Evolutionary conservation across 2,329 filamentous ascomycete species (phyloP).

Genomic region (Diaporthe sp.): DNA sequence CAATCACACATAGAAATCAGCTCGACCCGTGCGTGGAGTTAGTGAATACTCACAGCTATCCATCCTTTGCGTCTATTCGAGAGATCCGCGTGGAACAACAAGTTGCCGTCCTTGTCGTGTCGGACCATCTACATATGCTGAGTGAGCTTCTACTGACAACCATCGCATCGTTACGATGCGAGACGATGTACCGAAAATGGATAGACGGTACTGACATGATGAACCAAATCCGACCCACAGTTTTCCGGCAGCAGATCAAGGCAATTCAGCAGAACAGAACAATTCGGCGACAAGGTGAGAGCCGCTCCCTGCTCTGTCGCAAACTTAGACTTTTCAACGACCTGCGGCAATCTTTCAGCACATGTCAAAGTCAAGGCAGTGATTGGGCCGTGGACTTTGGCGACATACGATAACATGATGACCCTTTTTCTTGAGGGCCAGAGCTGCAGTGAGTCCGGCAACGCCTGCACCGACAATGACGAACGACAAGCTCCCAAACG

Average conservation of each 20-base stretch:
- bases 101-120: not conserved
- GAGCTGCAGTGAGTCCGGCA: conserved; percentile 3
- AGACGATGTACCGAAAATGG: not conserved
- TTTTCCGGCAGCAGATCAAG: conserved; percentile 5
- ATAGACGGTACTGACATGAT: conserved; percentile 2
- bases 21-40: not conserved
- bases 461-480: conserved; percentile 17
- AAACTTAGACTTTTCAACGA: conserved; percentile 27
- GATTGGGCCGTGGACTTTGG: too few species aligned
- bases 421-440: conserved; percentile 13
- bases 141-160: not conserved
- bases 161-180: not conserved
- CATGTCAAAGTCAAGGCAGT: not conserved
- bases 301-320: conserved; percentile 19
- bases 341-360: not conserved
- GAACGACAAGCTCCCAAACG: conserved; percentile 2
- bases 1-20: not conserved
- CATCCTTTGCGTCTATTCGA: conserved; percentile 12
- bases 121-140: not conserved
- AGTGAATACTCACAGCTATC: not conserved
- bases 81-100: conserved; percentile 11
- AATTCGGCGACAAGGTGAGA: conserved; percentile 6
- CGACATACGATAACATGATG: conserved; percentile 16
- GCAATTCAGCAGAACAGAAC: not conserved
- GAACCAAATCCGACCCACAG: conserved; percentile 5